A percentile compares a stretch with the other conserved stretches of the same genome.
Conservation (phyloP, 169 alveolate genomes). For the Eimeria zaria region DNA sequence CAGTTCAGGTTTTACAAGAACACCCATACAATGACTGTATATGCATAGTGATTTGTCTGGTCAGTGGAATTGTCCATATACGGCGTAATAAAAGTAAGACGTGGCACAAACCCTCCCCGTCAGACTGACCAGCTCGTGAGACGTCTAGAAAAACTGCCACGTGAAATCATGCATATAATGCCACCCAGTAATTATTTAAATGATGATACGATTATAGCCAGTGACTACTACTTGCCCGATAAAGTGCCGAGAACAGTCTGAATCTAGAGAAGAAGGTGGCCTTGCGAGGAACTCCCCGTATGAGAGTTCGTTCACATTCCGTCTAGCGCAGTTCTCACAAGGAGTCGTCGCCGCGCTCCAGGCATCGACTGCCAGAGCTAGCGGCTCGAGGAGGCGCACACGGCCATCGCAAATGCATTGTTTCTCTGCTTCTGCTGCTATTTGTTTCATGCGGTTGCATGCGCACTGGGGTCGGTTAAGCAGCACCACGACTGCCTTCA, state of each 20-base stretch:
- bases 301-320: constrained; percentile 36
- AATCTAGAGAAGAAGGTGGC: constrained; percentile 50
- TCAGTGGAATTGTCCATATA: background rate
- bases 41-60: background rate
- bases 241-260: constrained; percentile 60
- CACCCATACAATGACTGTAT: background rate
- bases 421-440: constrained; percentile 1
- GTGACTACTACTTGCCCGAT: constrained; percentile 36
- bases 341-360: constrained; percentile 51
- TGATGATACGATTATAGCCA: background rate
- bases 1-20: background rate
- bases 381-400: constrained; percentile 50
- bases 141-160: background rate
- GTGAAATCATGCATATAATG: background rate
- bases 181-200: too few species aligned
- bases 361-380: constrained; percentile 61
- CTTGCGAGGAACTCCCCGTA: constrained; percentile 66
- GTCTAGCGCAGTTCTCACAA: constrained; percentile 45
- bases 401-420: constrained; percentile 14
- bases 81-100: background rate
- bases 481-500: constrained; percentile 81
- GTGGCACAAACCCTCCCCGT: background rate
- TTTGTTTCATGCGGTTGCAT: constrained; percentile 26
- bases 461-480: constrained; percentile 58
- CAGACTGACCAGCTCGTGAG: background rate